Percentiles rank a stretch among this genome's conserved stretches.
Conservation (phyloP, 2,329 filamentous ascomycete genomes). For the Biscogniauxia mediterranea region DNA sequence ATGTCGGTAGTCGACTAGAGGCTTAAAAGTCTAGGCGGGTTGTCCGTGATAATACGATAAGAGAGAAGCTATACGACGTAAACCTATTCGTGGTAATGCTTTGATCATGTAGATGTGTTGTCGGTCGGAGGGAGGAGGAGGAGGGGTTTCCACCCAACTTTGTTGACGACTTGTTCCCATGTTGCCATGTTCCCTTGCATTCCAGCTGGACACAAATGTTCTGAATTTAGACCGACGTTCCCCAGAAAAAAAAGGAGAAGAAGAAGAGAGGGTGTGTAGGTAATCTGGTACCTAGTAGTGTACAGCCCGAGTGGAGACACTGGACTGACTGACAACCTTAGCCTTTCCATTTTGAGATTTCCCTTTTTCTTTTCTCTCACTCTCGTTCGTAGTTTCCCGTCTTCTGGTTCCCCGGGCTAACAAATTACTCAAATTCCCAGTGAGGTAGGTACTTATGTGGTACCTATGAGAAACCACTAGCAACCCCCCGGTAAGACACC, state of each 20-base stretch:
- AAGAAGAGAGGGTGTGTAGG: too few relatives aligned
- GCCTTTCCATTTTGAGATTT: too few relatives aligned
- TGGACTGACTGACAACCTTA: not conserved
- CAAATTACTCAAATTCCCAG: not conserved
- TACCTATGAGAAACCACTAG: not conserved
- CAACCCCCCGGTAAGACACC: slow-evolving; percentile 10
- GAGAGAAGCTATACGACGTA: not conserved
- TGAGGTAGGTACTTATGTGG: not conserved
- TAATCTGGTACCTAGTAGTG: not conserved
- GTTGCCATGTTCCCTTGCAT: not conserved
- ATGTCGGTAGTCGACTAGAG: not conserved
- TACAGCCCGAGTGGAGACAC: not conserved
- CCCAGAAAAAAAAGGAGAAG: not conserved
- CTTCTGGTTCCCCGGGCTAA: too few relatives aligned
- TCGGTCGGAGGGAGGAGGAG: not conserved
- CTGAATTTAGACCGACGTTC: not conserved
- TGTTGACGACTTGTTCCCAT: not conserved
- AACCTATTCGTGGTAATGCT: not conserved
- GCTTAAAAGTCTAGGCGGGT: not conserved
- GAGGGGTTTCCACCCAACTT: not conserved
- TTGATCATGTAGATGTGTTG: not conserved
- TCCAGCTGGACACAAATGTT: not conserved
- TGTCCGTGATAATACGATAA: not conserved
- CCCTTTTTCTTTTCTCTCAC: too few relatives aligned
- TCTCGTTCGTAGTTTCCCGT: too few relatives aligned